Conservation (phyloP, 371 early-diverging fungal genomes). For the Zopfochytrium polystomum region DNA sequence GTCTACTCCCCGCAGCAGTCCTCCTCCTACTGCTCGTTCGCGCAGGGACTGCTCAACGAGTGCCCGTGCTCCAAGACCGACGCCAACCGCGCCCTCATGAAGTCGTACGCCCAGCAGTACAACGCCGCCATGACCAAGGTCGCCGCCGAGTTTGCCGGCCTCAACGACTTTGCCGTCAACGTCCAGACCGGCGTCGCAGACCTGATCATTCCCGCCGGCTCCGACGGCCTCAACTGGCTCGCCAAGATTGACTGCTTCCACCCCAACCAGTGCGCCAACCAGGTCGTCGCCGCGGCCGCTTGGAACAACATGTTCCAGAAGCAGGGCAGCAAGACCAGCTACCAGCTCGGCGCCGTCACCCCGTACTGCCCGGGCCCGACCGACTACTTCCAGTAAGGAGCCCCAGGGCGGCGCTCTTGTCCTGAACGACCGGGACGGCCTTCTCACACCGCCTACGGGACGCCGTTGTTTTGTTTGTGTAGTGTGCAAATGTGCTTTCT, state of each 20-base stretch:
- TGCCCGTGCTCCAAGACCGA: conserved; percentile 13
- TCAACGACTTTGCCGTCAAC: conserved; percentile 49
- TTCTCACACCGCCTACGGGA: no score
- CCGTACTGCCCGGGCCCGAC: conserved; percentile 51
- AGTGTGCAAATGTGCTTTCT: no score
- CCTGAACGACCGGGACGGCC: no score
- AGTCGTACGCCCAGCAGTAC: conserved; percentile 52
- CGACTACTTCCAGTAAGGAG: conserved; percentile 51
- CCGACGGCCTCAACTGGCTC: conserved; percentile 54
- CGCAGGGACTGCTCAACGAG: conserved; percentile 11
- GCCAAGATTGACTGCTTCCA: conserved; percentile 68
- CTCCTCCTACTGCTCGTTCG: conserved; percentile 9
- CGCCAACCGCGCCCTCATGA: conserved; percentile 23
- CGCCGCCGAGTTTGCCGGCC: conserved; percentile 50
- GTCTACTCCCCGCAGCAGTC: conserved; percentile 8
- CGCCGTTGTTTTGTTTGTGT: no score
- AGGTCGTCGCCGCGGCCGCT: conserved; percentile 56
- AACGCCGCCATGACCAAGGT: conserved; percentile 54
- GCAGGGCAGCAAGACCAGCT: conserved; percentile 6
- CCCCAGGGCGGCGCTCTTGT: no score
- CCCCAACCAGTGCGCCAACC: conserved; percentile 62
- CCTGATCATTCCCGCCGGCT: conserved; percentile 44
- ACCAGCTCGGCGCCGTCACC: conserved; percentile 14
- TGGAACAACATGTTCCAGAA: conserved; percentile 51
- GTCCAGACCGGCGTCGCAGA: conserved; percentile 47